phyloP scores from a whole-genome alignment of 495 filamentous ascomycete species.

The Aspergillus sclerotioniger region DNA sequence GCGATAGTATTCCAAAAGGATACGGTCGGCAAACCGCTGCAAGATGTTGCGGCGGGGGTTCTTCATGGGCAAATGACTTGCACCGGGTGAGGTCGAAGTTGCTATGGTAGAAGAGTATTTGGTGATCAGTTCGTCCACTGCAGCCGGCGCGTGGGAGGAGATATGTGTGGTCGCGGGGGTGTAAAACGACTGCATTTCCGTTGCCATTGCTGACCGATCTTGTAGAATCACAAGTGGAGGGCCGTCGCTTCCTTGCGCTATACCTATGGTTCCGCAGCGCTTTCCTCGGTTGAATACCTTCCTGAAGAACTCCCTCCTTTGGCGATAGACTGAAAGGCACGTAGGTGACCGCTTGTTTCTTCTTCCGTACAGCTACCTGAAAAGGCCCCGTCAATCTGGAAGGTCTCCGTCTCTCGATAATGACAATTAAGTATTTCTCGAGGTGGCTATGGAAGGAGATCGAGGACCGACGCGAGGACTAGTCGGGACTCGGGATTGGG shows the following conservation, averaged over 20 bases:
- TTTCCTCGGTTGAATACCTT: neutral
- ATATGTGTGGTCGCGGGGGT: slow-evolving; percentile 32
- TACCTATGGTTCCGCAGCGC: neutral
- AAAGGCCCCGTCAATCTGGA: no score
- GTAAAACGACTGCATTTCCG: slow-evolving; percentile 43
- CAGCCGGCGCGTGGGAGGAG: slow-evolving; percentile 32
- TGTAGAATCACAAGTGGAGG: neutral
- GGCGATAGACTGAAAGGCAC: neutral
- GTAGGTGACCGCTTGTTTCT: neutral
- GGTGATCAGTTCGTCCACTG: slow-evolving; percentile 38
- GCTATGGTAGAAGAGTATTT: slow-evolving; percentile 38
- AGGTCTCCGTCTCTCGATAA: no score
- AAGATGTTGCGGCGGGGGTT: slow-evolving; percentile 27
- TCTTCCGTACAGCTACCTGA: neutral
- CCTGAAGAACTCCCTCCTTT: neutral
- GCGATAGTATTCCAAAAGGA: slow-evolving; percentile 68
- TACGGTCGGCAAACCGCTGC: slow-evolving; percentile 46
- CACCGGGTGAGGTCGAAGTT: slow-evolving; percentile 9
- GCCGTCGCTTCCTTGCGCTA: slow-evolving; percentile 9
- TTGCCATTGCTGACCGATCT: slow-evolving; percentile 23
- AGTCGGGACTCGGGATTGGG: neutral
- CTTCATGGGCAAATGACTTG: slow-evolving; percentile 11
- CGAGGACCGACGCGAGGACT: neutral
- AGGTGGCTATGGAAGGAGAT: neutral
- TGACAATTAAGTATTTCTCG: no score